phyloP scores from a whole-genome alignment of 2,329 filamentous ascomycete species.

The Pseudogymnoascus sp. region DNA sequence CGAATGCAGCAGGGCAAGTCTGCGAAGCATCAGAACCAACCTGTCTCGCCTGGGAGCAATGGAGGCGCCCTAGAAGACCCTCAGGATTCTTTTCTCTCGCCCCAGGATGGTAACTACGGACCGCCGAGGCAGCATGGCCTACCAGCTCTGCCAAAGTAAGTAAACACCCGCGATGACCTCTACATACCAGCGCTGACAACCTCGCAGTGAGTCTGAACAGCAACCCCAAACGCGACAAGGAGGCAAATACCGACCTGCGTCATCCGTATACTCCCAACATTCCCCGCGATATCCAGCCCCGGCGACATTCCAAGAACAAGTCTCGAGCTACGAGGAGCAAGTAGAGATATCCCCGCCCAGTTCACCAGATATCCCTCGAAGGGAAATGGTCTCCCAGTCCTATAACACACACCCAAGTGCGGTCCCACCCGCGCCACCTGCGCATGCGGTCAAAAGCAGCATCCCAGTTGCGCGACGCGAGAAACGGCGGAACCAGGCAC shows the following conservation, averaged over 20 bases:
- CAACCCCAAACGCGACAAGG: conserved; percentile 19
- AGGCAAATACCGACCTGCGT: conserved; percentile 38
- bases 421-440: neutral
- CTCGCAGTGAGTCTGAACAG: conserved; percentile 13
- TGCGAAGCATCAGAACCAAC: neutral
- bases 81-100: neutral
- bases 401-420: neutral
- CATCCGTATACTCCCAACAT: conserved; percentile 54
- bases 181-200: neutral
- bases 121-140: conserved; percentile 23
- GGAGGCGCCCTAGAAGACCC: neutral
- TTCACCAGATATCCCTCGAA: conserved; percentile 27
- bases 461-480: conserved; percentile 27
- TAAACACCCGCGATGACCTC: neutral
- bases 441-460: conserved; percentile 18
- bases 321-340: conserved; percentile 14
- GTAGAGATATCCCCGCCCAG: conserved; percentile 36
- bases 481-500: conserved; percentile 23
- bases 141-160: conserved; percentile 33
- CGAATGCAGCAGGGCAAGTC: conserved; percentile 31
- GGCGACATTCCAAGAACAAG: conserved; percentile 12
- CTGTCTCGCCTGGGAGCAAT: conserved; percentile 1
- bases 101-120: conserved; percentile 5
- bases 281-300: conserved; percentile 30
- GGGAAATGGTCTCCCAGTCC: neutral